Percentiles rank a stretch among this genome's conserved stretches.
phyloP scores from a whole-genome alignment of 495 filamentous ascomycete species.

The Penicillium ucsense region DNA sequence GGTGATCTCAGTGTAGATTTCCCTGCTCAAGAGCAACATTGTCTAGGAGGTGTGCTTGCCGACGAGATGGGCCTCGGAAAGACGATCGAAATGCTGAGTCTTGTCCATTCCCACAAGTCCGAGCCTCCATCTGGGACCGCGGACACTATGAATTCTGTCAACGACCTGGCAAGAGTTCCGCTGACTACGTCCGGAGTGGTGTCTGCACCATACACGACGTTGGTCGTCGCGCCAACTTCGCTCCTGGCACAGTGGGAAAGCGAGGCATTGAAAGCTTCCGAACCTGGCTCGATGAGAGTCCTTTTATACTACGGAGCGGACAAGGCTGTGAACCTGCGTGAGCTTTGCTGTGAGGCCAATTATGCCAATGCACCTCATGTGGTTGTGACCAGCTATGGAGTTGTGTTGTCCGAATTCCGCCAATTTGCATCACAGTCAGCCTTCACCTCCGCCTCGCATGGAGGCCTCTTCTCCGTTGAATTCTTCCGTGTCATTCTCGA shows the following conservation, averaged over 20 bases:
- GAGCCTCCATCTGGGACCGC: slow-evolving; percentile 40
- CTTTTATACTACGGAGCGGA: slow-evolving; percentile 88
- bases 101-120: slow-evolving; percentile 70
- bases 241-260: slow-evolving; percentile 93
- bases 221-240: slow-evolving; percentile 93
- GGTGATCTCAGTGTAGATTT: slow-evolving; percentile 91
- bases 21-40: slow-evolving; percentile 87
- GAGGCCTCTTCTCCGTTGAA: slow-evolving; percentile 79
- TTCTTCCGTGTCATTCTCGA: slow-evolving; percentile 94
- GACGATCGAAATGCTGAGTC: slow-evolving; percentile 93
- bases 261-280: slow-evolving; percentile 82
- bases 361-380: slow-evolving; percentile 77
- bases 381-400: slow-evolving; percentile 93
- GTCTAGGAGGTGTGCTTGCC: slow-evolving; percentile 84
- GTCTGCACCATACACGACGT: slow-evolving; percentile 75
- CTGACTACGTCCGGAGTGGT: slow-evolving; percentile 42
- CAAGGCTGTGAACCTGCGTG: slow-evolving; percentile 63
- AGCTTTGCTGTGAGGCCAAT: slow-evolving; percentile 58
- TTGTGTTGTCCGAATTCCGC: slow-evolving; percentile 81
- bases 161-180: slow-evolving; percentile 50
- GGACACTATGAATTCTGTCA: slow-evolving; percentile 33
- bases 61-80: slow-evolving; percentile 92
- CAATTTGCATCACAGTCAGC: slow-evolving; percentile 46
- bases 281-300: slow-evolving; percentile 67
- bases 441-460: slow-evolving; percentile 47